These are phyloP conservation scores for Candida odintsovae DNA, from an alignment of 805 yeast species.

Conservation along the genomic window DNA sequence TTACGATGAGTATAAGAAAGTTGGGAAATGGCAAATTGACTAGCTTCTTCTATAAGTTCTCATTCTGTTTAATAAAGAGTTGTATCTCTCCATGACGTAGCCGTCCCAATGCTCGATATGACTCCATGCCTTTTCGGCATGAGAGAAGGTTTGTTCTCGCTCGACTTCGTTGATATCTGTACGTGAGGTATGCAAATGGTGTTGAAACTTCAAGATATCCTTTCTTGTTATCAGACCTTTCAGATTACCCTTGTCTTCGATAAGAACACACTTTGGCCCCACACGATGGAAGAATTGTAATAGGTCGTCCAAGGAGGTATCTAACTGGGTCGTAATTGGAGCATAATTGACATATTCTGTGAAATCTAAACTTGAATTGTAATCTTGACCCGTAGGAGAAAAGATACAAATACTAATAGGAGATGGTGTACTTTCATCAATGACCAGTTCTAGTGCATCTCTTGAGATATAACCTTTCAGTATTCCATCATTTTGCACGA, in stretches of 20 bases:
- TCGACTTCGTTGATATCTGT: conserved; percentile 4
- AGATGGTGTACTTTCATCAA: conserved; percentile 26
- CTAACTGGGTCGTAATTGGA: conserved; percentile 54
- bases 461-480: conserved; percentile 43
- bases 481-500: conserved; percentile 38
- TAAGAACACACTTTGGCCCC: conserved; percentile 73
- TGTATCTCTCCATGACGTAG: not conserved
- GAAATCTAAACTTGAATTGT: conserved; percentile 15
- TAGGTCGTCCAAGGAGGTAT: conserved; percentile 53
- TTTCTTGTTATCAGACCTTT: conserved; percentile 82
- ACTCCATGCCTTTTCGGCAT: conserved; percentile 11
- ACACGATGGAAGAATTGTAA: conserved; percentile 66
- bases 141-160: conserved; percentile 12
- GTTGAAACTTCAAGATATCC: conserved; percentile 66
- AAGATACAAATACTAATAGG: not conserved
- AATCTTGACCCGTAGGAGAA: conserved; percentile 7
- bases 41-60: conserved; percentile 1
- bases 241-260: conserved; percentile 54
- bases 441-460: conserved; percentile 31
- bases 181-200: conserved; percentile 19
- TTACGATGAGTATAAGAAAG: conserved; percentile 66
- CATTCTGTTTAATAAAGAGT: not conserved
- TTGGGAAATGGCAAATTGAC: conserved; percentile 64
- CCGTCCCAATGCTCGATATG: conserved; percentile 3
- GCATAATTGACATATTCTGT: conserved; percentile 40